A percentile compares a stretch with the other conserved stretches of the same genome.
Evolutionary conservation across 2,329 filamentous ascomycete genomes (phyloP).

Genomic region (Aspergillus luchuensis): DNA sequence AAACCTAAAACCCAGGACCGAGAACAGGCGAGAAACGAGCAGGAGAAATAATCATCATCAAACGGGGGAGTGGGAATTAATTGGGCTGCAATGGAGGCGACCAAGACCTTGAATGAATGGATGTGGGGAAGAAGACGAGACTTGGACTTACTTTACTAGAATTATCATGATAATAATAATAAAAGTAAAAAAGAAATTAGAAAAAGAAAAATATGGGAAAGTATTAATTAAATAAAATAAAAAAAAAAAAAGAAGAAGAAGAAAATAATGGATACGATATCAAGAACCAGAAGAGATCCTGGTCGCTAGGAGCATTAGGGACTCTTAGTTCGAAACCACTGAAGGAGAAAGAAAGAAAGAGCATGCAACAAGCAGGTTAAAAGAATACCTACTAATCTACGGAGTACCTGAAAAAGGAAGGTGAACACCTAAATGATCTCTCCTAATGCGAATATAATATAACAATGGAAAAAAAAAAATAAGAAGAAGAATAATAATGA

Average conservation of each 20-base stretch:
- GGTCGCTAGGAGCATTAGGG: background rate
- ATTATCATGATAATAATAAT: background rate
- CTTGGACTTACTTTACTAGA: background rate
- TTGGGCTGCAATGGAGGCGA: slow-evolving; percentile 23
- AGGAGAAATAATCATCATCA: slow-evolving; percentile 8
- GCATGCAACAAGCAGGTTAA: too few species aligned
- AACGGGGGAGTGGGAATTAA: slow-evolving; percentile 15
- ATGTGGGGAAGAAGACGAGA: slow-evolving; percentile 12
- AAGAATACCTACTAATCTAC: background rate
- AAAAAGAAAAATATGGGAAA: background rate
- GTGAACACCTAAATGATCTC: background rate
- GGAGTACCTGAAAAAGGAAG: background rate
- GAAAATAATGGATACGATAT: background rate
- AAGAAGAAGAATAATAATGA: background rate
- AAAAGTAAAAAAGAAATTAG: background rate
- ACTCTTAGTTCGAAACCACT: background rate
- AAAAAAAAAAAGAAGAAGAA: background rate
- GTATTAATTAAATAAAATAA: background rate
- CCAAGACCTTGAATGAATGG: slow-evolving; percentile 5
- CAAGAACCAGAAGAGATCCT: slow-evolving; percentile 1
- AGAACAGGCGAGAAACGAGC: background rate
- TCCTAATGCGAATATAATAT: background rate
- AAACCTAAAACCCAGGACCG: background rate
- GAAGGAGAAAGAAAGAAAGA: too few species aligned
- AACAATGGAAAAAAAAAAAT: background rate